These are phyloP conservation scores for Geotrichum carabidarum DNA, from an alignment of 1,139 yeast genomes.

Conservation along the genomic window DNA sequence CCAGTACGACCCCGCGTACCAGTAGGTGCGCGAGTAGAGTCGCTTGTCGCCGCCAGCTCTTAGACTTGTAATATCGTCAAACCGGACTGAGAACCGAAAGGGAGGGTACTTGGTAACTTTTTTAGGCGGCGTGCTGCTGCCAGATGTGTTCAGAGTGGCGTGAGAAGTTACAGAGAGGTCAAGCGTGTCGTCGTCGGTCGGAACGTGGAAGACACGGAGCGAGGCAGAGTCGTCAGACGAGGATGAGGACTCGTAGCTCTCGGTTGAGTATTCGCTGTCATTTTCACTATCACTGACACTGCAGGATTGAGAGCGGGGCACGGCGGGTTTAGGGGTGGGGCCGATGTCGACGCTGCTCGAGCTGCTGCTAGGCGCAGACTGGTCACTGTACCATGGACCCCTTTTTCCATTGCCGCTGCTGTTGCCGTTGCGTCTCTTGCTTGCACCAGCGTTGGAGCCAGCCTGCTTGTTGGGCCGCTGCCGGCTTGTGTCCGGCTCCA, in stretches of 20 bases:
- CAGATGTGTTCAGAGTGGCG: constrained; percentile 11
- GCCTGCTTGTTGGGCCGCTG: not conserved
- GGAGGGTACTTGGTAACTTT: constrained; percentile 45
- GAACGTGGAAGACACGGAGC: constrained; percentile 21
- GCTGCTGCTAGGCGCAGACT: not conserved
- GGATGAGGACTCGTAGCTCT: constrained; percentile 16
- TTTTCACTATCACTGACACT: not conserved
- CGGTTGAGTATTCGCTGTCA: constrained; percentile 13
- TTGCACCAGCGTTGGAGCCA: not conserved
- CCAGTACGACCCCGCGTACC: constrained; percentile 58
- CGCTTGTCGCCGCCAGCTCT: constrained; percentile 36
- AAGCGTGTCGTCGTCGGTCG: constrained; percentile 22
- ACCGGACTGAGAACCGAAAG: constrained; percentile 48
- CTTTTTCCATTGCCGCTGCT: not conserved
- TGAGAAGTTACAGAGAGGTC: too few species aligned
- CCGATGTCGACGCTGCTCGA: not conserved
- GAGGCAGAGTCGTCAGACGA: not conserved
- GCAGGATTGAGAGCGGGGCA: not conserved
- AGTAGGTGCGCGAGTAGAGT: constrained; percentile 47
- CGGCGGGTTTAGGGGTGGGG: too few species aligned
- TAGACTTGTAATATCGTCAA: constrained; percentile 44
- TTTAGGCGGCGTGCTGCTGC: not conserved
- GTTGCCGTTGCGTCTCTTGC: not conserved
- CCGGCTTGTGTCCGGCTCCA: not conserved
- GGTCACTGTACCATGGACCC: not conserved